Evolutionary conservation across 345 rosid species (phyloP).

Genomic region (Isatis tinctoria): DNA sequence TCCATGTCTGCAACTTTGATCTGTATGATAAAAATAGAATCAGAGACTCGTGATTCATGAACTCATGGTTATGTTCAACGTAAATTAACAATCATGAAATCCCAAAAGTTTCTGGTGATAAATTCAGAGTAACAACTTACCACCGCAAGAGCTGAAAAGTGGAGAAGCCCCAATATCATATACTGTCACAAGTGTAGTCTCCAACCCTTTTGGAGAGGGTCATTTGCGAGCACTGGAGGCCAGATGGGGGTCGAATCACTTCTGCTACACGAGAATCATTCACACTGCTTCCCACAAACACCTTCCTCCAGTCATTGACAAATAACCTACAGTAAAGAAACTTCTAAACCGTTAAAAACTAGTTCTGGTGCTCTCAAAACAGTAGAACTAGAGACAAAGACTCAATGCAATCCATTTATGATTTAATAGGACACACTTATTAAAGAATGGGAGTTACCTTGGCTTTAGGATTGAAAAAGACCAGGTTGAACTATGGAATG

Average conservation of each 20-base stretch:
- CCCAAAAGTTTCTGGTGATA: too few relatives aligned
- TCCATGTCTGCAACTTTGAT: too few relatives aligned
- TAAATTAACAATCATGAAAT: too few relatives aligned
- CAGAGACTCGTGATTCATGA: too few relatives aligned
- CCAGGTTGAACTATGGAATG: slow-evolving; percentile 72
- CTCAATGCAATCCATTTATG: neutral
- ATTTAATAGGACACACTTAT: neutral
- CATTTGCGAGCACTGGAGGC: slow-evolving; percentile 72
- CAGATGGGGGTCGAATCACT: slow-evolving; percentile 60
- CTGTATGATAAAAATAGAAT: too few relatives aligned
- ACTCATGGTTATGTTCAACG: too few relatives aligned
- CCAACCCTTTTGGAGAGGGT: slow-evolving; percentile 74
- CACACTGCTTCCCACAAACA: slow-evolving; percentile 77
- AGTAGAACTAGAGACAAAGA: slow-evolving; percentile 4
- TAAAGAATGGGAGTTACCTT: slow-evolving; percentile 50
- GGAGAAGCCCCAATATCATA: slow-evolving; percentile 81
- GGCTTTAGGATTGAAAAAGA: slow-evolving; percentile 67
- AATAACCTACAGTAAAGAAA: slow-evolving; percentile 51
- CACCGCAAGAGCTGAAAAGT: slow-evolving; percentile 65
- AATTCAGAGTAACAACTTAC: too few relatives aligned
- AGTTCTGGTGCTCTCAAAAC: neutral
- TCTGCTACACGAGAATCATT: slow-evolving; percentile 83
- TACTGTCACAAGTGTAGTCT: slow-evolving; percentile 71
- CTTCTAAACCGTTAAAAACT: neutral
- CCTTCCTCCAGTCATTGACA: slow-evolving; percentile 89